These are phyloP conservation scores for Grigorovia jiainica DNA, from an alignment of 805 yeast species.

Conservation along the genomic window DNA sequence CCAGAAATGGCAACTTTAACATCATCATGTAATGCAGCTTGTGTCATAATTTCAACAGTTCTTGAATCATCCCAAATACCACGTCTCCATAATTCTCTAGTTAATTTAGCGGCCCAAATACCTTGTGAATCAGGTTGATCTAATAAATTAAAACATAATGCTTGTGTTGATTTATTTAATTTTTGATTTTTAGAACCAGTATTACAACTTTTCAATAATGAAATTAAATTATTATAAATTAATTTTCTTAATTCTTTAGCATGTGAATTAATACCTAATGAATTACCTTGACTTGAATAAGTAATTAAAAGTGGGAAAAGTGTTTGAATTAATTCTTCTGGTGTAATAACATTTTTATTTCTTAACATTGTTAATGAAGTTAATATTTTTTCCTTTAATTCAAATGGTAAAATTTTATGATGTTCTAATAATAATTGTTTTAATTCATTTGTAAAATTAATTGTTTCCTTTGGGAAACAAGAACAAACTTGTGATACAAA, in stretches of 20 bases:
- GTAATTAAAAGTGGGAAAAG: constrained; percentile 74
- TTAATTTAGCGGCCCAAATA: constrained; percentile 90
- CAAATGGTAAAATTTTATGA: constrained; percentile 76
- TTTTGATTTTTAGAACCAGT: constrained; percentile 86
- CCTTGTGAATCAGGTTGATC: constrained; percentile 78
- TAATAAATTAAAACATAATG: constrained; percentile 75
- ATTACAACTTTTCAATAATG: constrained; percentile 73
- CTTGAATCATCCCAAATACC: constrained; percentile 97
- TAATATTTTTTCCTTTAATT: constrained; percentile 81
- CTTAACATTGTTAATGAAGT: constrained; percentile 84
- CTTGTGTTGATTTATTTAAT: constrained; percentile 83
- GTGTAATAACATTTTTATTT: constrained; percentile 67
- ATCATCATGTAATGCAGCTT: constrained; percentile 85
- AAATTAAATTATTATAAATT: constrained; percentile 68
- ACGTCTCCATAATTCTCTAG: constrained; percentile 94
- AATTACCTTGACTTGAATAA: constrained; percentile 43
- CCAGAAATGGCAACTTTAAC: constrained; percentile 83
- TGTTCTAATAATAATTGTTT: constrained; percentile 57
- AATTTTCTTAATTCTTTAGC: constrained; percentile 78
- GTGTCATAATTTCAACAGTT: constrained; percentile 95
- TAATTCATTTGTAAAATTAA: constrained; percentile 73
- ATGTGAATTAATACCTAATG: constrained; percentile 43
- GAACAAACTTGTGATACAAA: constrained; percentile 86
- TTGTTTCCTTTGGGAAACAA: constrained; percentile 85
- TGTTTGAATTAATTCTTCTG: constrained; percentile 77